A percentile compares a stretch with the other conserved stretches of the same genome.
These are phyloP conservation scores for Globomyces pollinis-pini DNA, from an alignment of 192 early-diverging fungal species.

Conservation along the genomic window DNA sequence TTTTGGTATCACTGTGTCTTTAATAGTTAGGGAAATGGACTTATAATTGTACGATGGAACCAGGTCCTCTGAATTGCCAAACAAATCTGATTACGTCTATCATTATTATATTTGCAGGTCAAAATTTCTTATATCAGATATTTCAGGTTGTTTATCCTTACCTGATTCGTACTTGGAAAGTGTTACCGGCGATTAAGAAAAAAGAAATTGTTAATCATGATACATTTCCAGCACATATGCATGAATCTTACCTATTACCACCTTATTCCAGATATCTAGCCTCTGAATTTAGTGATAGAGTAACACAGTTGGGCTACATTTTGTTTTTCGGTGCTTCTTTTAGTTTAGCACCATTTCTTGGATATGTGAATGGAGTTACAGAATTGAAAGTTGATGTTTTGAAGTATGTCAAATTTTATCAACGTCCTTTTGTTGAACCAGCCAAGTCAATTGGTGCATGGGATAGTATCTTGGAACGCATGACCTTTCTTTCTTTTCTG, in stretches of 20 bases:
- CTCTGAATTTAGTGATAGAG: background rate
- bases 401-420: conserved; percentile 6
- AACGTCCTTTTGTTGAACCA: background rate
- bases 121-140: conserved; percentile 4
- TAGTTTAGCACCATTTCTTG: conserved; percentile 11
- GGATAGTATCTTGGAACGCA: conserved; percentile 2
- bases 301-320: conserved; percentile 3
- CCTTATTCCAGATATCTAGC: background rate
- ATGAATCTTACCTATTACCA: conserved; percentile 1
- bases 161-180: background rate
- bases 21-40: background rate
- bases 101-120: conserved; percentile 13
- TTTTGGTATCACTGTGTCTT: background rate
- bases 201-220: background rate
- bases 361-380: conserved; percentile 2
- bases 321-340: conserved; percentile 7
- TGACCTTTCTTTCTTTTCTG: too few relatives aligned
- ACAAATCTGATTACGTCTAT: conserved; percentile 11
- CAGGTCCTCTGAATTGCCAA: conserved; percentile 1
- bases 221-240: conserved; percentile 9
- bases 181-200: background rate
- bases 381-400: conserved; percentile 4
- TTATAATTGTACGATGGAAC: background rate
- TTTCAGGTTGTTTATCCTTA: background rate
- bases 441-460: conserved; percentile 1